Conservation (phyloP, 768 basidiomycete genomes). For the Macrolepiota fuliginosa region DNA sequence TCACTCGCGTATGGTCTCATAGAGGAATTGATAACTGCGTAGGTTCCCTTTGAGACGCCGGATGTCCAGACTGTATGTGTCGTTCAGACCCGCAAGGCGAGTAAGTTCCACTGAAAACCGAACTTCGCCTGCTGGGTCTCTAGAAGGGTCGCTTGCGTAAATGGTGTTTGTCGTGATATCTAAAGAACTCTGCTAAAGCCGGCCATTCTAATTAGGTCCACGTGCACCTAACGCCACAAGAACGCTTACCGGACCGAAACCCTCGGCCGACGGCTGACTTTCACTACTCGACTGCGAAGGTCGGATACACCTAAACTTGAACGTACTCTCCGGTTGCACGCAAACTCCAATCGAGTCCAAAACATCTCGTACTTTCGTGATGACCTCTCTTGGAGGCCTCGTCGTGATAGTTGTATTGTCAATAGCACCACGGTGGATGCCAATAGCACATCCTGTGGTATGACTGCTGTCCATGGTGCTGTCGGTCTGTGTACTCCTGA, state of each 20-base stretch:
- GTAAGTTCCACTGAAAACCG: constrained; percentile 93
- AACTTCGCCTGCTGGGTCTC: constrained; percentile 88
- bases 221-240: neutral
- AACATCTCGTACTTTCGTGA: constrained; percentile 67
- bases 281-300: constrained; percentile 38
- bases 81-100: constrained; percentile 74
- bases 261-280: neutral
- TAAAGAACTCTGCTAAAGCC: neutral
- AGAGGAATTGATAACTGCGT: constrained; percentile 81
- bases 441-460: constrained; percentile 15
- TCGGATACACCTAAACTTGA: constrained; percentile 76
- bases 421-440: constrained; percentile 79
- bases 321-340: constrained; percentile 76
- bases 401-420: constrained; percentile 85
- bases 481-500: constrained; percentile 4
- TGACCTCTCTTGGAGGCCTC: constrained; percentile 69
- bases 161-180: neutral
- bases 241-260: constrained; percentile 2
- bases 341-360: constrained; percentile 81
- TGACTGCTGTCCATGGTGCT: neutral
- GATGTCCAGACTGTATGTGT: constrained; percentile 86
- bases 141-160: constrained; percentile 25
- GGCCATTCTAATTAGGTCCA: neutral
- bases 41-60: constrained; percentile 84
- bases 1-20: constrained; percentile 51